Evolutionary conservation across 2,329 filamentous ascomycete genomes (phyloP).

Genomic region (Fusarium foetens): DNA sequence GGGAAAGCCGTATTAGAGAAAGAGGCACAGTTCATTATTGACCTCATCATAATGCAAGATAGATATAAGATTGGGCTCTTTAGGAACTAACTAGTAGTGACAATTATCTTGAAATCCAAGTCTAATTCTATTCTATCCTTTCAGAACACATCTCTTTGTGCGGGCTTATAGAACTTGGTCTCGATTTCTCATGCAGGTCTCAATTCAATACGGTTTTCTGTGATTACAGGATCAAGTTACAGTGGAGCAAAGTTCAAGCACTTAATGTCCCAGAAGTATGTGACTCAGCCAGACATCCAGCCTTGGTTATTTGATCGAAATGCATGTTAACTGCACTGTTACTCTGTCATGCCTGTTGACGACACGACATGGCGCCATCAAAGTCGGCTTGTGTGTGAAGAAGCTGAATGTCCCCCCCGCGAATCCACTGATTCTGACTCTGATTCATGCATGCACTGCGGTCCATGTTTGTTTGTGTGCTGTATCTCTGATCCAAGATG

Average conservation of each 20-base stretch:
- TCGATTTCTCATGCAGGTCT: not conserved
- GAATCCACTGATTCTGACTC: conserved; percentile 27
- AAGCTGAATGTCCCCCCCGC: conserved; percentile 20
- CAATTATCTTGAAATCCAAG: too few relatives aligned
- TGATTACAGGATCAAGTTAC: not conserved
- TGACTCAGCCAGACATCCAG: not conserved
- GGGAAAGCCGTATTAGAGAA: not conserved
- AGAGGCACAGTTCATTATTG: not conserved
- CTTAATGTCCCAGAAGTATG: not conserved
- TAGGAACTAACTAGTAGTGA: not conserved
- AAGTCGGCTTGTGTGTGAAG: conserved; percentile 12
- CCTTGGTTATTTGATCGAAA: conserved; percentile 14
- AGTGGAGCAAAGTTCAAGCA: not conserved
- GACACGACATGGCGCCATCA: conserved; percentile 31
- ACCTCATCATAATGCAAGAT: not conserved
- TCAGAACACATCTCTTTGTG: not conserved
- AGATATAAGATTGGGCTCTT: not conserved
- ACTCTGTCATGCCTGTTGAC: conserved; percentile 35
- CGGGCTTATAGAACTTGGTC: not conserved
- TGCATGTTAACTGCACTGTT: conserved; percentile 37
- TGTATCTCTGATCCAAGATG: conserved; percentile 38
- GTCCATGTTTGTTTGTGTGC: conserved; percentile 24
- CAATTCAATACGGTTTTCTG: not conserved
- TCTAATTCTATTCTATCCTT: not conserved
- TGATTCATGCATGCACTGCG: conserved; percentile 33